Conservation (phyloP, 1,284 basidiomycete genomes). For the Puccinia hordei region DNA sequence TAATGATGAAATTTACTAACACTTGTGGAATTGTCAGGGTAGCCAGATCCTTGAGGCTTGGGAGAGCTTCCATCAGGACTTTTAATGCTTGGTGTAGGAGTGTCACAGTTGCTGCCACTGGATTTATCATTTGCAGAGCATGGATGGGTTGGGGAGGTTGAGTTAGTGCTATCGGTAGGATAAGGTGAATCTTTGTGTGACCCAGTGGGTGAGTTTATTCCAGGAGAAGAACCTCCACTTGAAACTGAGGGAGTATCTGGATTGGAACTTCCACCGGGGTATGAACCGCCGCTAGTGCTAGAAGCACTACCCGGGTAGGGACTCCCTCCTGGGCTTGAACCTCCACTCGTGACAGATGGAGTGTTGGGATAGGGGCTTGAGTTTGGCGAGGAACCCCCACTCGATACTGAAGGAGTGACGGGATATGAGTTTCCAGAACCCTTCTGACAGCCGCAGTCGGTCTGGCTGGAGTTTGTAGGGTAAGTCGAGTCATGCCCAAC, state of each 20-base stretch:
- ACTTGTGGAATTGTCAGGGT: background rate
- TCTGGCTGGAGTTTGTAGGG: background rate
- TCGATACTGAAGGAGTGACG: background rate
- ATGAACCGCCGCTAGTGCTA: background rate
- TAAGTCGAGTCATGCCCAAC: background rate
- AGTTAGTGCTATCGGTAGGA: background rate
- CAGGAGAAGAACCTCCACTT: background rate
- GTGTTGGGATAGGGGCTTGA: background rate
- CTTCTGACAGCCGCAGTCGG: constrained; percentile 11
- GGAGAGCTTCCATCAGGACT: constrained; percentile 29
- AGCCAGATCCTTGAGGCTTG: background rate
- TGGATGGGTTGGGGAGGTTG: background rate
- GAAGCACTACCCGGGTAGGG: background rate
- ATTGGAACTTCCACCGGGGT: background rate
- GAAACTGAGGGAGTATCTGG: constrained; percentile 16
- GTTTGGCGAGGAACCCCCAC: background rate
- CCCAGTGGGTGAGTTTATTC: background rate
- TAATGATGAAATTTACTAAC: background rate
- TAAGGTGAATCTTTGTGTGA: background rate
- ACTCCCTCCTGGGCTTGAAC: background rate
- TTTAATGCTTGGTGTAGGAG: constrained; percentile 11
- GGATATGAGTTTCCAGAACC: constrained; percentile 9
- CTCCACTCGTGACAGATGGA: background rate
- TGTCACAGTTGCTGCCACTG: constrained; percentile 13
- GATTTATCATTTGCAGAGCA: background rate